These are phyloP conservation scores for Apophysomyces sp. DNA, from an alignment of 371 early-diverging fungal species.

Conservation along the genomic window DNA sequence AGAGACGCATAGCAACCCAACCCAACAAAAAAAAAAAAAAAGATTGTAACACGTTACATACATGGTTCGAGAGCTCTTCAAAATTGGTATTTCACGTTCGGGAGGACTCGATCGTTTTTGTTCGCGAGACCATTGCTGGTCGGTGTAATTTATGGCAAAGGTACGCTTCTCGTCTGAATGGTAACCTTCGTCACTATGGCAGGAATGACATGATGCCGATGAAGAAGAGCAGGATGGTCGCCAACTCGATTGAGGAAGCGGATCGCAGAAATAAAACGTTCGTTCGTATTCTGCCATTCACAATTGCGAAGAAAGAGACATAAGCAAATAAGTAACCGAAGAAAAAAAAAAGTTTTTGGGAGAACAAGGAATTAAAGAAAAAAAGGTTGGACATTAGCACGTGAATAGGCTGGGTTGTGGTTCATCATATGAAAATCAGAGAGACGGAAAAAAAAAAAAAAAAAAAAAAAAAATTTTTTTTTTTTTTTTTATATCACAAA, in stretches of 20 bases:
- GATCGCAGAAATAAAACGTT: conserved; percentile 12
- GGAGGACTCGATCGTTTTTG: conserved; percentile 6
- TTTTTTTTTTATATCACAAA: conserved; percentile 9
- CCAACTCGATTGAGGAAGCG: conserved; percentile 9
- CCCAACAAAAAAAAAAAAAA: background rate
- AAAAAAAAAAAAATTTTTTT: background rate
- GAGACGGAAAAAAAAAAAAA: conserved; percentile 3
- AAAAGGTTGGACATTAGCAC: conserved; percentile 4
- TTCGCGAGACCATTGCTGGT: conserved; percentile 2
- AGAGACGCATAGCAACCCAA: background rate
- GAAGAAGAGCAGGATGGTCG: conserved; percentile 17
- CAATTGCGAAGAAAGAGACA: background rate
- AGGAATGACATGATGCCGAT: conserved; percentile 26
- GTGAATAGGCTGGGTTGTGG: conserved; percentile 11
- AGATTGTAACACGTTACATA: conserved; percentile 12
- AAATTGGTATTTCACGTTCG: conserved; percentile 35
- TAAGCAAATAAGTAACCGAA: background rate
- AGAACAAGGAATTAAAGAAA: conserved; percentile 5
- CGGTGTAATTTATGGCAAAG: conserved; percentile 4
- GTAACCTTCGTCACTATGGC: conserved; percentile 41
- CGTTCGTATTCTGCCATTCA: conserved; percentile 20
- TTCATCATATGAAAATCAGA: background rate
- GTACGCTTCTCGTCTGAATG: conserved; percentile 40
- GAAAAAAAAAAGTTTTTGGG: conserved; percentile 7
- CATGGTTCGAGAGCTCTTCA: conserved; percentile 44